A percentile compares a stretch with the other conserved stretches of the same genome.
Evolutionary conservation across 2,329 filamentous ascomycete species (phyloP).

Genomic region (Fusarium sp.): DNA sequence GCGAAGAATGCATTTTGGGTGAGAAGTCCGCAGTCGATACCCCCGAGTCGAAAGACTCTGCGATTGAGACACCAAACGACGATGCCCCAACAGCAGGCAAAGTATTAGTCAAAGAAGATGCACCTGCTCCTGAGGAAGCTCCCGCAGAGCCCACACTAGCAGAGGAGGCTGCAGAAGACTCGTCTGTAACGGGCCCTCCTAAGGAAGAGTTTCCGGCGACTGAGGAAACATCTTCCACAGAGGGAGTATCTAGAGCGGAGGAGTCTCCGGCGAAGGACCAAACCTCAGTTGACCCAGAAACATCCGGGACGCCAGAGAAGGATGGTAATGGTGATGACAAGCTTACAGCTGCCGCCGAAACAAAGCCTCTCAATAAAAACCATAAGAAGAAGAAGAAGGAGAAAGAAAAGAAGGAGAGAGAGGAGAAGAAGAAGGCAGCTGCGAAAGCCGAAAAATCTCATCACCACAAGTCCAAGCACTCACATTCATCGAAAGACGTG

Average conservation of each 20-base stretch:
- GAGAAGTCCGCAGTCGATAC: conserved; percentile 1
- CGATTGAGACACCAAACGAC: not conserved
- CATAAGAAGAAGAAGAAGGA: conserved; percentile 64
- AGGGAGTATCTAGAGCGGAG: not conserved
- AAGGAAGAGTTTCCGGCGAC: not conserved
- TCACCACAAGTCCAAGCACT: conserved; percentile 35
- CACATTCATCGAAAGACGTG: conserved; percentile 20
- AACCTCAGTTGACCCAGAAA: not conserved
- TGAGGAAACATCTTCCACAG: not conserved
- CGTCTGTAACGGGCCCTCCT: not conserved
- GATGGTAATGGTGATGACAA: conserved; percentile 22
- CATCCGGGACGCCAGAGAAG: not conserved
- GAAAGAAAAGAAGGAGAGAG: conserved; percentile 22
- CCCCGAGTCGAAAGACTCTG: not conserved
- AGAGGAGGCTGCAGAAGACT: conserved; percentile 4
- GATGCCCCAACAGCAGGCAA: not conserved
- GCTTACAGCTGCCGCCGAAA: not conserved
- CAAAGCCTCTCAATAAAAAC: conserved; percentile 34
- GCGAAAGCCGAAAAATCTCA: conserved; percentile 32
- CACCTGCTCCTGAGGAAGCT: not conserved
- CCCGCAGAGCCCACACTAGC: not conserved
- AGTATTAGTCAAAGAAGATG: not conserved
- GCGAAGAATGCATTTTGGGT: not conserved
- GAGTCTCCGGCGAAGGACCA: not conserved
- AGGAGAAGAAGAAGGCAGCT: conserved; percentile 29